Conservation (phyloP, 2,329 filamentous ascomycete genomes). For the Bipolaris cookei region DNA sequence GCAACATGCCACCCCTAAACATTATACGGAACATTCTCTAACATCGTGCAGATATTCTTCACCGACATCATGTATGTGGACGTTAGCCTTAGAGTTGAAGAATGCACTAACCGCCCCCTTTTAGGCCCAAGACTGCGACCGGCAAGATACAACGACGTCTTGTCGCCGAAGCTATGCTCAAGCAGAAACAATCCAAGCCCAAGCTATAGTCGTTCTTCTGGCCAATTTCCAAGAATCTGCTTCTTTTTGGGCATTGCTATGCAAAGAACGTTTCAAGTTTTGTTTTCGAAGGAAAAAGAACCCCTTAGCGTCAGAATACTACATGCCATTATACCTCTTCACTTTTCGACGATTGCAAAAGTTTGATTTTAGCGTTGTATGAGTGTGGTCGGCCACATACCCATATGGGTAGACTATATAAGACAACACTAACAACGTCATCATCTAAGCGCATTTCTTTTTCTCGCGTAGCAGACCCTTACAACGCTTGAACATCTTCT, state of each 20-base stretch:
- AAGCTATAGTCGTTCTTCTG: constrained; percentile 54
- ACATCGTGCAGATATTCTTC: constrained; percentile 69
- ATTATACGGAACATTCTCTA: constrained; percentile 23
- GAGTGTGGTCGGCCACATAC: constrained; percentile 4
- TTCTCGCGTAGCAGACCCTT: constrained; percentile 5
- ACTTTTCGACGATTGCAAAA: constrained; percentile 5
- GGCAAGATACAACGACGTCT: constrained; percentile 86
- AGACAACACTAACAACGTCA: constrained; percentile 10
- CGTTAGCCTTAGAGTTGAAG: background rate
- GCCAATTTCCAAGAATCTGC: constrained; percentile 1
- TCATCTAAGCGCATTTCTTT: constrained; percentile 3
- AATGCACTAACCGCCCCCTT: constrained; percentile 12
- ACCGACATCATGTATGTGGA: constrained; percentile 69
- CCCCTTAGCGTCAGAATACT: background rate
- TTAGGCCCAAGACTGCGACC: constrained; percentile 80
- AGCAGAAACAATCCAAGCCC: constrained; percentile 64
- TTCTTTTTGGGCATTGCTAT: constrained; percentile 6
- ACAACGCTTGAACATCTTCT: background rate
- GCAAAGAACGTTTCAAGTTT: background rate
- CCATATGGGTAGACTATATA: constrained; percentile 19
- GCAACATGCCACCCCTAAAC: constrained; percentile 11
- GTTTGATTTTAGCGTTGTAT: constrained; percentile 12
- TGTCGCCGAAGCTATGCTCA: constrained; percentile 84
- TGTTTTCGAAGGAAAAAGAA: background rate
- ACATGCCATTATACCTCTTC: constrained; percentile 11